Evolutionary conservation across 2,329 filamentous ascomycete genomes (phyloP), one percentile per base, ranked within the genome.

Genomic region (Fusarium newnesense): DNA sequence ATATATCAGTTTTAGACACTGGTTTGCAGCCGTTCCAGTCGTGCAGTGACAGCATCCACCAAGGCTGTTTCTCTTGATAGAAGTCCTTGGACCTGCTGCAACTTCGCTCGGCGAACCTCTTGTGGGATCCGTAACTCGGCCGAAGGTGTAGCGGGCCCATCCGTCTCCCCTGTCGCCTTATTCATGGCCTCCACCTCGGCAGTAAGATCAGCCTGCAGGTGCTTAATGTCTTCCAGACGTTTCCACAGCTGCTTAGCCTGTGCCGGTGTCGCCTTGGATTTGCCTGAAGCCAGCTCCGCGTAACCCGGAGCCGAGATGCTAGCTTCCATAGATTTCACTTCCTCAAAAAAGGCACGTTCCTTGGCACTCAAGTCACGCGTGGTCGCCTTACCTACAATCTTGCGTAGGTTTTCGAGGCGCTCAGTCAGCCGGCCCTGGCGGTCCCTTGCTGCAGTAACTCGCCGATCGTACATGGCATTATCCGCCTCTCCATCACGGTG

Each of bases 31-130:
- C 85, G 87, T 79, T 91, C 89, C 70, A 94, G 81, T 64, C 91
- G 85, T 64, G 85, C 85, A 73, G 87, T 90, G 28, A 93, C 87
- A 28, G 89, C 91, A 74, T 93, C 91, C 11, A 94, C 89, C 76
- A 94, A 80, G 9, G 90, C 90, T 52, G 88, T 88, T 81, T 94
- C 91, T 34, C 92, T 84, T 64, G 92, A 90, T 72, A 94, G 81
- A 67, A 93, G 80, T 34, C 83, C 82, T 81, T 89, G 89, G 28
- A 94, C 89, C 78, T 92, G 88, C 64, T 85, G 85, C 73, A 93
- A 81, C 81, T 92, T 93, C 57, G 85, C 87, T 81, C 86, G 88
- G 66, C 90, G 86, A 66, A 93, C 86, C 61, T 91, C 89, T 26
- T 86, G 82, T 18, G 90, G 88, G 60, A 92, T 89, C 71, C 85